Evolutionary conservation across 306 rosid genomes (phyloP), one percentile per base, ranked within the genome.

Genomic region (Rosa multiflora): DNA sequence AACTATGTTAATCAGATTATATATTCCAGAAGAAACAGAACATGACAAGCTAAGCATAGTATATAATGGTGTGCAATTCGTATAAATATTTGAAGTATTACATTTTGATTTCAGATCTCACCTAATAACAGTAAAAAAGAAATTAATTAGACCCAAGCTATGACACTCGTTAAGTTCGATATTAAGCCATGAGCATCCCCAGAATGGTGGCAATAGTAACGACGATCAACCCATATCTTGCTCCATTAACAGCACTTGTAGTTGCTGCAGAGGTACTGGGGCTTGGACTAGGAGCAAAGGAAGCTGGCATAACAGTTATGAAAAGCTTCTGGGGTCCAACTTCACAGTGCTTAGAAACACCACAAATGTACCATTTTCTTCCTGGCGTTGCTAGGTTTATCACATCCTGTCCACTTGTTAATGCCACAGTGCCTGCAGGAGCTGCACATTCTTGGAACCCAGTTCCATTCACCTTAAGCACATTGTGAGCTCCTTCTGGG

Each of bases 351-450:
- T 40, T 20, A n/a, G 71, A 23, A 44, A 82, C 53, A 10, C 83
- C 83, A 10, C 90, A 84, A 2, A 87, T 74, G 75, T 80, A 82
- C 88, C 90, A 84, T 78, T 82, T 87, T 12, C 48, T 84, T 23
- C 85, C 90, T 0, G 85, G 18, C 8, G 82, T 40, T 46, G 71
- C 39, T 10, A 87, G 77, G 23, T 47, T 32, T 23, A 82, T 75
- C 0, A 72, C 78, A 73, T 85, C 87, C 3, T 78, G 59, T 66
- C 90, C 83, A 20, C 72, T 77, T 12, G 79, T 69, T 5, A 87
- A 53, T 3, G 83, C 67, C 61, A 2, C 37, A 8, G 66, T 23
- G 12, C 67, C 59, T 10, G 20, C 32, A 5, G 81, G 83, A 39
- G 81, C 75, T 5, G 9, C 40, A 39, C 88, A 84, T 3, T 46